Evolutionary conservation across 495 filamentous ascomycete genomes (phyloP).

Genomic region (Pseudoneurospora amorphoporcata): DNA sequence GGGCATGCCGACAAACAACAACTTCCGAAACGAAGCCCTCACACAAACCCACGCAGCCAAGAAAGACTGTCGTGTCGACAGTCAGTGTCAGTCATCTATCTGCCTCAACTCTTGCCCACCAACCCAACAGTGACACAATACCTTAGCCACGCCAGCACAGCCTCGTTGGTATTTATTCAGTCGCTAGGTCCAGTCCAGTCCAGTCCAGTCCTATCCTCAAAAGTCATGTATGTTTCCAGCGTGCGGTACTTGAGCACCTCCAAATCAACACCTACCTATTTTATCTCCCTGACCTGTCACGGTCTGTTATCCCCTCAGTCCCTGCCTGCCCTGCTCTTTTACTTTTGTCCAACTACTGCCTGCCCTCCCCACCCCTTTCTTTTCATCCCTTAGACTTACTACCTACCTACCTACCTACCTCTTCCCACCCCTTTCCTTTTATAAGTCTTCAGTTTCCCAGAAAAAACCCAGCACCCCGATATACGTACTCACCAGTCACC

Average conservation of each 20-base stretch:
- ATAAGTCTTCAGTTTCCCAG: too few relatives aligned
- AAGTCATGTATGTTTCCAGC: slow-evolving; percentile 50
- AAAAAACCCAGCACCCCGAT: too few relatives aligned
- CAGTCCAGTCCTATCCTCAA: too few relatives aligned
- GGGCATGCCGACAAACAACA: slow-evolving; percentile 30
- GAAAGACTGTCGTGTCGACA: slow-evolving; percentile 34
- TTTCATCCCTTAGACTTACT: too few relatives aligned
- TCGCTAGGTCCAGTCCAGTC: too few relatives aligned
- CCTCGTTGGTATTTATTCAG: slow-evolving; percentile 50
- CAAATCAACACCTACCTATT: slow-evolving; percentile 11
- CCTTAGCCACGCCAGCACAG: slow-evolving; percentile 37
- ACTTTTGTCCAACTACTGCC: too few relatives aligned
- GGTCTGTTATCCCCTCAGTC: not conserved
- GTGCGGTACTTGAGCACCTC: slow-evolving; percentile 39
- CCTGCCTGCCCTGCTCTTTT: not conserved
- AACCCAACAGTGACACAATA: slow-evolving; percentile 39
- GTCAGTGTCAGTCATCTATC: slow-evolving; percentile 43
- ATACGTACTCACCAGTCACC: too few relatives aligned
- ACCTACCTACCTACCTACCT: too few relatives aligned
- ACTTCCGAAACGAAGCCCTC: slow-evolving; percentile 36
- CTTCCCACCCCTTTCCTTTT: too few relatives aligned
- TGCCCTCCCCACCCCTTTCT: too few relatives aligned
- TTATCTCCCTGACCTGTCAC: not conserved
- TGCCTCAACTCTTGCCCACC: not conserved
- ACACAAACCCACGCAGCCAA: slow-evolving; percentile 43